Percentiles rank a stretch among this genome's conserved stretches.
phyloP scores from a whole-genome alignment of 2,329 filamentous ascomycete species.

The Cercospora sojina region DNA sequence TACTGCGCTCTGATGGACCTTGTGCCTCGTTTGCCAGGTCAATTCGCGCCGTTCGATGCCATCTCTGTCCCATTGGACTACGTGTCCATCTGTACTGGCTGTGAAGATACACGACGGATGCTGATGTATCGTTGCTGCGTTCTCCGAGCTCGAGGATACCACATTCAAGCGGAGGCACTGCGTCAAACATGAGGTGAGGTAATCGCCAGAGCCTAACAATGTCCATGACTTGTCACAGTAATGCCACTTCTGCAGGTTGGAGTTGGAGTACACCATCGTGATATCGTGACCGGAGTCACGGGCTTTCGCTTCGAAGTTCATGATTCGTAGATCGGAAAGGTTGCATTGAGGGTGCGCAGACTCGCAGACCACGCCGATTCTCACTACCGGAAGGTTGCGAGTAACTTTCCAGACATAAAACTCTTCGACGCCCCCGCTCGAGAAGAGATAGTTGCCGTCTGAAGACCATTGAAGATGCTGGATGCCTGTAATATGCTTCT shows the following conservation, averaged over 20 bases:
- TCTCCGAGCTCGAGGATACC: neutral
- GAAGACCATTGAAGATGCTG: constrained; percentile 75
- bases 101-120: constrained; percentile 57
- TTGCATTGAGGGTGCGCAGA: constrained; percentile 51
- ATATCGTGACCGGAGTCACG: constrained; percentile 53
- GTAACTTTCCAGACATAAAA: constrained; percentile 78
- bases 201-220: constrained; percentile 41
- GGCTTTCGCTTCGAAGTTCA: constrained; percentile 65
- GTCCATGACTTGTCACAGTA: constrained; percentile 36
- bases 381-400: constrained; percentile 49
- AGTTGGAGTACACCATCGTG: constrained; percentile 80
- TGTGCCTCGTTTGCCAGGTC: constrained; percentile 43
- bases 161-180: constrained; percentile 50
- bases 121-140: constrained; percentile 55
- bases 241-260: constrained; percentile 60
- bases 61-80: constrained; percentile 58
- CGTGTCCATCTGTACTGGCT: constrained; percentile 76
- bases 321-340: constrained; percentile 72
- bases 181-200: constrained; percentile 65
- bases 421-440: constrained; percentile 83
- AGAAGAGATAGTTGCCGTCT: constrained; percentile 70
- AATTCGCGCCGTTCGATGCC: neutral
- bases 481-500: constrained; percentile 78
- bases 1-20: constrained; percentile 77
- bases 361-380: constrained; percentile 55